Evolutionary conservation across 768 basidiomycete species (phyloP), one percentile per base, ranked within the genome.

Genomic region (Pisolithus tinctorius): DNA sequence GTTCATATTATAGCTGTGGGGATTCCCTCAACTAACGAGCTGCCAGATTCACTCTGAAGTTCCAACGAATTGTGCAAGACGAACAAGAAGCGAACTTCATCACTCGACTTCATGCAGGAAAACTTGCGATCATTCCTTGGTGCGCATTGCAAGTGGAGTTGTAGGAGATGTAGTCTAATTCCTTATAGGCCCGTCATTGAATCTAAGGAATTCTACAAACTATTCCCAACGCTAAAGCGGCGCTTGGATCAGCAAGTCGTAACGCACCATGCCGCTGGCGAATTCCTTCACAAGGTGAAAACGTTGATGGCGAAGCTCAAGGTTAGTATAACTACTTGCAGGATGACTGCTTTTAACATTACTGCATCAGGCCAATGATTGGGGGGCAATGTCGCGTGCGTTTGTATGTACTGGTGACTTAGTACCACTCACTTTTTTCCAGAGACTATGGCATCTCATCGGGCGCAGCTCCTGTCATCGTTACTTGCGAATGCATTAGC

Each of bases 281-380:
- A 75, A 49, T 81, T 81, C 55, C 63, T 81, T 14, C 71, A 74
- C 45, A 76, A 72, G 0, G 58, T 82, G 52, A 82, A 82, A 60
- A 78, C 77, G 0, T 56, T 82, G 48, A 82, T 82, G 80, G 80
- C 80, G 5, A 82, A 82, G 53, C 59, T 82, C 46, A 81, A 81
- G 71, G 79, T 76, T 45, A 26, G 55, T 48, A 20, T 31, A 2
- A 42, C 16, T 17, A 23, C 16, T n/a, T 29, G 38, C 46, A 11
- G 13, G 14, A 45, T 9, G 40, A 31, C 3, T 16, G 4, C 8
- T 13, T 41, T 48, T 6, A 34, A 37, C 11, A 25, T 45, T 29
- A 40, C 34, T 37, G 27, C 11, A 44, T 11, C 52, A 80, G 79
- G 72, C 76, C 5, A 79, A 79, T 50, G 80, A 82, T 56, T 82